Evolutionary conservation across 305 asterid species (phyloP), one percentile per base, ranked within the genome.

Genomic region (Fraxinus floribunda): DNA sequence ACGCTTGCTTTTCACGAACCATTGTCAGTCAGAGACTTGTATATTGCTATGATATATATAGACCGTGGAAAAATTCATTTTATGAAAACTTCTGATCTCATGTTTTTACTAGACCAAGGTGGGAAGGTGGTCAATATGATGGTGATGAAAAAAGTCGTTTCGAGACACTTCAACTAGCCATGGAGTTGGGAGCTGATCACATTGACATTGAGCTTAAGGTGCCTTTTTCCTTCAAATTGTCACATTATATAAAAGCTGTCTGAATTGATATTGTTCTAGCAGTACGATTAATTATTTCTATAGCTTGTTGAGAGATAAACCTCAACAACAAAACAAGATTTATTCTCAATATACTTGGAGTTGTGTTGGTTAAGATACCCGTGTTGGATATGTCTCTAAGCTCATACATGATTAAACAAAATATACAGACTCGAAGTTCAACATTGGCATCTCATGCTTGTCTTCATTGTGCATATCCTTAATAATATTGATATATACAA

Each of bases 111-210:
- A 96, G 98, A 88, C 99, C 99, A 39, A 83, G 44, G 32, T 96
- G 99, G 99, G 99, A 96, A 90, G 99, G 99, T 86, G 99, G 99
- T 80, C 88, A 87, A 79, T 96, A 94, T 81, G 91, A 86, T 83
- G 99, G 99, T 79, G 98, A 92, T 82, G 99, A 96, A 80, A 88
- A 73, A 57, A 86, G 85, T 82, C 96, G 98, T 76, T 83, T 90
- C 70, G 84, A 82, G 24, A 97, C 89, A 36, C 98, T 96, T 86
- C 94, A 62, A 71, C 87, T 91, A 60, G 98, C 98, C 83, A 94
- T 96, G 97, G 94, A 94, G 85, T 86, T 91, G 91, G 99, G 98
- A 88, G 99, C 99, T 85, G 97, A 94, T 86, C 95, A 96, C 89
- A 90, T 96, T 81, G 99, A 96, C 84, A 92, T 96, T 81, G 99